Evolutionary conservation across 2,329 filamentous ascomycete species (phyloP).

Genomic region (Dactylellina sp.): DNA sequence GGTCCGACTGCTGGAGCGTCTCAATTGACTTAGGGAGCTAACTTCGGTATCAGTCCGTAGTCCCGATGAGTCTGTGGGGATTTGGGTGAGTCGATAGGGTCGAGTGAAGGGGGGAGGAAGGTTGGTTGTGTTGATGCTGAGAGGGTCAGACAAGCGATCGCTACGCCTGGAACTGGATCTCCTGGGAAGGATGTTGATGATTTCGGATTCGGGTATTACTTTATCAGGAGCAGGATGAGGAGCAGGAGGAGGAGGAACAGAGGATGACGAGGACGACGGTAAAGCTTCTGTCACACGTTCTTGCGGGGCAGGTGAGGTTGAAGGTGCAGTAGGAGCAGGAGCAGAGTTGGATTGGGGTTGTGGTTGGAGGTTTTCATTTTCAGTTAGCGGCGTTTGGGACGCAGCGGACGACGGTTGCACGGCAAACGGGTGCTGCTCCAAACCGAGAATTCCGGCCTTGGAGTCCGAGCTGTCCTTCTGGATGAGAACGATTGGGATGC

Average conservation of each 20-base stretch:
- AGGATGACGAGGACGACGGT: slow-evolving; percentile 7
- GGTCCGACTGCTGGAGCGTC: slow-evolving; percentile 34
- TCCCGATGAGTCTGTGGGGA: slow-evolving; percentile 37
- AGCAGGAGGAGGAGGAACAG: neutral
- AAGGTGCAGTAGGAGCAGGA: slow-evolving; percentile 9
- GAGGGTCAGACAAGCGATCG: slow-evolving; percentile 24
- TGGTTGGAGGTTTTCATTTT: slow-evolving; percentile 50
- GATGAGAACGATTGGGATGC: slow-evolving; percentile 34
- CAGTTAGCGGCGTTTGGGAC: slow-evolving; percentile 52
- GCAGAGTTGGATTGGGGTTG: slow-evolving; percentile 19
- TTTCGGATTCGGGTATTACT: neutral
- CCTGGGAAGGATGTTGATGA: slow-evolving; percentile 1
- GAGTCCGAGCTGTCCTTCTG: slow-evolving; percentile 43
- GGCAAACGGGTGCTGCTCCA: slow-evolving; percentile 9
- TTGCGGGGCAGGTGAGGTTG: slow-evolving; percentile 13
- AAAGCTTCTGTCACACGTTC: slow-evolving; percentile 4
- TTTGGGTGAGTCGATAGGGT: slow-evolving; percentile 44
- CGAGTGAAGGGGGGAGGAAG: slow-evolving; percentile 42
- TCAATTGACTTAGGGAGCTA: slow-evolving; percentile 37
- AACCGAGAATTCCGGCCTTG: slow-evolving; percentile 32
- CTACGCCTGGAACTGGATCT: neutral
- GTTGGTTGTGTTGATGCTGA: slow-evolving; percentile 57
- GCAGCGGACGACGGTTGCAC: slow-evolving; percentile 5
- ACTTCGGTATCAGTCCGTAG: slow-evolving; percentile 38
- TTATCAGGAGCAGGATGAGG: slow-evolving; percentile 15